phyloP scores from a whole-genome alignment of 2,329 filamentous ascomycete genomes.

The Exophiala dermatitidis region DNA sequence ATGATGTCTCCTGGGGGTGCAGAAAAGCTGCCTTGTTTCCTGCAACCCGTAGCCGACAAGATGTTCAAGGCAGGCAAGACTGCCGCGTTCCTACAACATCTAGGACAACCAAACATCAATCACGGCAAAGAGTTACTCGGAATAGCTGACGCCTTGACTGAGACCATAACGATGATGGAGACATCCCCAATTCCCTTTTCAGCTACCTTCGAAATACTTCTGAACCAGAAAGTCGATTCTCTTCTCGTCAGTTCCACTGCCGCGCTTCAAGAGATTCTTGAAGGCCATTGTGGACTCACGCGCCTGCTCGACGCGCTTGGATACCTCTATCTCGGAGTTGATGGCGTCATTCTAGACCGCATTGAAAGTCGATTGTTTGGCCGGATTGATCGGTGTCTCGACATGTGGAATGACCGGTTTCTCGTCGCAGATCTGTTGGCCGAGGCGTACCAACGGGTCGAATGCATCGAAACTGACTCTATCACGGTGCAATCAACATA shows the following conservation, averaged over 20 bases:
- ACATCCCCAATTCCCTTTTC: conserved; percentile 39
- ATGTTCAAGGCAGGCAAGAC: conserved; percentile 22
- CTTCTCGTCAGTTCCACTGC: conserved; percentile 46
- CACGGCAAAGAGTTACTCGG: not conserved
- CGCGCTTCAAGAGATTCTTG: conserved; percentile 55
- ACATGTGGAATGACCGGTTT: conserved; percentile 72
- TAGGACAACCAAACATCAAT: conserved; percentile 1
- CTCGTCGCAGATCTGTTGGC: conserved; percentile 70
- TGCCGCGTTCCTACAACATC: conserved; percentile 15
- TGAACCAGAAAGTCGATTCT: conserved; percentile 68
- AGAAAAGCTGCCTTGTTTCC: conserved; percentile 11
- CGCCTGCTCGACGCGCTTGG: conserved; percentile 60
- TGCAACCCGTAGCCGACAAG: conserved; percentile 4
- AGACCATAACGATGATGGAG: conserved; percentile 6
- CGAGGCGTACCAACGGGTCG: conserved; percentile 54
- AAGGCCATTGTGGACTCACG: conserved; percentile 61
- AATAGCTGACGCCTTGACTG: conserved; percentile 1
- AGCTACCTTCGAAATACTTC: conserved; percentile 63
- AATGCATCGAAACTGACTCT: conserved; percentile 52
- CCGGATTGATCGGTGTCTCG: conserved; percentile 57
- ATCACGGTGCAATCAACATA: conserved; percentile 52
- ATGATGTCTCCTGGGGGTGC: conserved; percentile 2
- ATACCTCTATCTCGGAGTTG: conserved; percentile 66
- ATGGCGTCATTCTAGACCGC: conserved; percentile 59
- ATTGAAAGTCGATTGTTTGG: conserved; percentile 67